These are phyloP conservation scores for Backusella parvicylindrica DNA, from an alignment of 192 early-diverging fungal species.

Conservation along the genomic window DNA sequence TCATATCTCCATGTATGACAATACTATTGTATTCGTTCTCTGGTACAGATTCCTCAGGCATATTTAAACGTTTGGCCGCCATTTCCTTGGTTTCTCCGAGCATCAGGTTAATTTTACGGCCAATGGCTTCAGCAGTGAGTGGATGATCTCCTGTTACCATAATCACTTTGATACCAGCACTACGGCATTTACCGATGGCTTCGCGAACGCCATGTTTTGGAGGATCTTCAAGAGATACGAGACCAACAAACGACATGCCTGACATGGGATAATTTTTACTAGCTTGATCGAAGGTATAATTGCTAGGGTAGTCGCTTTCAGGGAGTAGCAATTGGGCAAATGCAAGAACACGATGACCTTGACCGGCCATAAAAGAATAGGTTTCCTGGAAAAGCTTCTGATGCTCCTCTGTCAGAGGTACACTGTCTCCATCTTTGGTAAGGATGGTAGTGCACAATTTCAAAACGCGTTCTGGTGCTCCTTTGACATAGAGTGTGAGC, in stretches of 20 bases:
- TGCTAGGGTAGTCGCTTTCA: slow-evolving; percentile 62
- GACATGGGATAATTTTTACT: slow-evolving; percentile 66
- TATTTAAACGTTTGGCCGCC: slow-evolving; percentile 70
- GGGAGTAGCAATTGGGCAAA: slow-evolving; percentile 82
- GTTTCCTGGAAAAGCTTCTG: slow-evolving; percentile 60
- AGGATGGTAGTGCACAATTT: slow-evolving; percentile 77
- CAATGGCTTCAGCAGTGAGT: slow-evolving; percentile 94
- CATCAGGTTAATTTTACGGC: slow-evolving; percentile 93
- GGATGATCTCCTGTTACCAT: slow-evolving; percentile 99
- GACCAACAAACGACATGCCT: slow-evolving; percentile 76
- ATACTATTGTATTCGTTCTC: slow-evolving; percentile 89
- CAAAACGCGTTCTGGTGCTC: slow-evolving; percentile 93
- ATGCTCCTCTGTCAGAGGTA: slow-evolving; percentile 72
- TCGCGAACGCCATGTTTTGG: slow-evolving; percentile 98
- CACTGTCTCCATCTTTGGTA: slow-evolving; percentile 39
- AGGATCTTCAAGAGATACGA: slow-evolving; percentile 94
- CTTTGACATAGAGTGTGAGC: slow-evolving; percentile 88
- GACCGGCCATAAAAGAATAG: slow-evolving; percentile 88
- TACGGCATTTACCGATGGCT: slow-evolving; percentile 89
- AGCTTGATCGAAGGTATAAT: slow-evolving; percentile 78
- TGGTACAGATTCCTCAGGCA: slow-evolving; percentile 53
- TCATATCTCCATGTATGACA: slow-evolving; percentile 89
- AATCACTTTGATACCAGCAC: slow-evolving; percentile 93
- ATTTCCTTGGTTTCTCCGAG: slow-evolving; percentile 81
- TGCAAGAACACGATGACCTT: slow-evolving; percentile 92